A percentile compares a stretch with the other conserved stretches of the same genome.
phyloP scores from a whole-genome alignment of 2,329 filamentous ascomycete species.

The Pezicula neosporulosa region DNA sequence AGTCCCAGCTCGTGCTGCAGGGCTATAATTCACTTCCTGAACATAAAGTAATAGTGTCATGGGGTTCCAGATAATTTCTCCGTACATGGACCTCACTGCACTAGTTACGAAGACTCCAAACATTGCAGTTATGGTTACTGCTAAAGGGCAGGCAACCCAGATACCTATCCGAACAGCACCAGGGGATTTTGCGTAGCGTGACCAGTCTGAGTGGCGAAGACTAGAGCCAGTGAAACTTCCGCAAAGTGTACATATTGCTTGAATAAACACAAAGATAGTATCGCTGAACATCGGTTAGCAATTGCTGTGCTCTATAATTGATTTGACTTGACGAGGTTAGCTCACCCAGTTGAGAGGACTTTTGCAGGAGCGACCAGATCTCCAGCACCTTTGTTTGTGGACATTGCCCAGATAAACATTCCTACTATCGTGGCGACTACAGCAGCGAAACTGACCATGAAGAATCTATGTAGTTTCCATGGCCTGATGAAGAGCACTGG shows the following conservation, averaged over 20 bases:
- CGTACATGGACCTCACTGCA: background rate
- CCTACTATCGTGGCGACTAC: background rate
- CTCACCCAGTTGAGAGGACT: background rate
- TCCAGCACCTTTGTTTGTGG: background rate
- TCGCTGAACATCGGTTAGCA: background rate
- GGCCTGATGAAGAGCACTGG: background rate
- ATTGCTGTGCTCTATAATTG: background rate
- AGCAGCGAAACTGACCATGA: background rate
- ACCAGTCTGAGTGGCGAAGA: background rate
- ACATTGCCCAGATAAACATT: background rate
- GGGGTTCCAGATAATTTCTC: background rate
- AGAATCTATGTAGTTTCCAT: background rate
- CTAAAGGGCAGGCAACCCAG: background rate
- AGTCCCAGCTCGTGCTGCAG: background rate
- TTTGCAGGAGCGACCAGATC: background rate
- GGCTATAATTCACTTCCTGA: background rate
- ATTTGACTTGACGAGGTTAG: background rate
- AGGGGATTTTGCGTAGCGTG: slow-evolving; percentile 6
- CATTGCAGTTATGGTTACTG: background rate
- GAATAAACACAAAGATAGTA: background rate
- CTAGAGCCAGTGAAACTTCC: background rate
- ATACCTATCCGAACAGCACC: slow-evolving; percentile 13
- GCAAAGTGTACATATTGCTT: background rate
- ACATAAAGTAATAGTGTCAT: background rate
- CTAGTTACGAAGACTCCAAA: slow-evolving; percentile 1